Percentiles rank a stretch among this genome's conserved stretches.
Conservation (phyloP, 1,284 basidiomycete species). For the Pisolithus thermaeus region DNA sequence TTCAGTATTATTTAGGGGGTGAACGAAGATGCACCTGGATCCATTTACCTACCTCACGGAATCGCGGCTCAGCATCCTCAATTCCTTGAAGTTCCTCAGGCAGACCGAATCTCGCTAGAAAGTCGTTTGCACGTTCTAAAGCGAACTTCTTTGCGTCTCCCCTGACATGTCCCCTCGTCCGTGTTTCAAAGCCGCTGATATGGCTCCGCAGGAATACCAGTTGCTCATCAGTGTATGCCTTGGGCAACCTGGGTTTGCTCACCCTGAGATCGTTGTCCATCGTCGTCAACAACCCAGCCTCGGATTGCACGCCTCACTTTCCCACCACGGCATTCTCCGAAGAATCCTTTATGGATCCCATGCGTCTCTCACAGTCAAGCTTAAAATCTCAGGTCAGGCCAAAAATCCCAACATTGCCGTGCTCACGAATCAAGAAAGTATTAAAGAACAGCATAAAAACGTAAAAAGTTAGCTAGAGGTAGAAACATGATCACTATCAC, state of each 20-base stretch:
- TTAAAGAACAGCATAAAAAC: constrained; percentile 1
- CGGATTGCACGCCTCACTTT: constrained; percentile 5
- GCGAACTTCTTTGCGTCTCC: constrained; percentile 62
- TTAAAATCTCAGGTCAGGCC: too few species aligned
- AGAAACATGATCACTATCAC: not conserved
- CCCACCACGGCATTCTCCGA: constrained; percentile 18
- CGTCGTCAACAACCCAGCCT: constrained; percentile 14
- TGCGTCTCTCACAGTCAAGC: constrained; percentile 1
- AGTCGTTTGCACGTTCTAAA: constrained; percentile 51
- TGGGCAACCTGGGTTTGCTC: constrained; percentile 51
- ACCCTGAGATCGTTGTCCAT: constrained; percentile 31
- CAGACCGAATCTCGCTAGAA: constrained; percentile 49
- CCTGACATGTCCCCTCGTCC: constrained; percentile 42
- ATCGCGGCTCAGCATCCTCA: constrained; percentile 49
- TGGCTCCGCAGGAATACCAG: constrained; percentile 48
- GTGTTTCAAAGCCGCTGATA: constrained; percentile 44
- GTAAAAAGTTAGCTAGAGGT: not conserved
- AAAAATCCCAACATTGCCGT: not conserved
- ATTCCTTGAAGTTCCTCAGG: constrained; percentile 45
- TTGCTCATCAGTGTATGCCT: constrained; percentile 46
- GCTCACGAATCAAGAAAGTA: not conserved
- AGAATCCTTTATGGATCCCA: constrained; percentile 22
- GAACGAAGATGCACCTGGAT: too few species aligned
- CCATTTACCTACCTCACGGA: constrained; percentile 42
- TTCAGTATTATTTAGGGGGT: not conserved